These are phyloP conservation scores for Glebionis coronaria DNA, from an alignment of 129 eudicot species.

Conservation along the genomic window DNA sequence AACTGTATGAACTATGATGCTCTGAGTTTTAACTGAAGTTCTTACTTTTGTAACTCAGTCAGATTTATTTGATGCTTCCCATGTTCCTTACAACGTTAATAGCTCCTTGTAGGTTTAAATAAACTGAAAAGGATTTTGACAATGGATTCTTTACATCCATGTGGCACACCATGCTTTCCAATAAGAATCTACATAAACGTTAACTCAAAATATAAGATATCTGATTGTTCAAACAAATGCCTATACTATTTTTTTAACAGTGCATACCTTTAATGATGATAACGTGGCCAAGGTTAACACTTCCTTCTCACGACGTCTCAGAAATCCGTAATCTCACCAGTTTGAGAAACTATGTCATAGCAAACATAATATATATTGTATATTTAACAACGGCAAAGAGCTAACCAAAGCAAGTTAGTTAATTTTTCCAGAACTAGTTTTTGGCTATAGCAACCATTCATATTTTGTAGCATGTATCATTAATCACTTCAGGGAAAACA, in stretches of 20 bases:
- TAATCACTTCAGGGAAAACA: too few species aligned
- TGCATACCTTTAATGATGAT: conserved; percentile 62
- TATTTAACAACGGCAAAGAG: too few species aligned
- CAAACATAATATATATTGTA: too few species aligned
- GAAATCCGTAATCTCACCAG: conserved; percentile 37
- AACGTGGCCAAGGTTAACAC: conserved; percentile 59
- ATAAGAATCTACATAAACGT: conserved; percentile 22
- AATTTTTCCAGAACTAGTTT: too few species aligned
- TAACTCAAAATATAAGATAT: not conserved
- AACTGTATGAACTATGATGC: too few species aligned
- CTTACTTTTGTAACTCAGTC: conserved; percentile 70
- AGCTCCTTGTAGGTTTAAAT: conserved; percentile 55
- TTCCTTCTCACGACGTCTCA: conserved; percentile 55
- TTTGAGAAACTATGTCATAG: conserved; percentile 60
- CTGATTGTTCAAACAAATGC: too few species aligned
- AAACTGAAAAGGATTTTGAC: conserved; percentile 77
- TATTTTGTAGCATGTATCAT: too few species aligned
- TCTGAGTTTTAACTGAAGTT: not conserved
- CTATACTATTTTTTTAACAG: too few species aligned
- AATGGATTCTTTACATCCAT: conserved; percentile 60
- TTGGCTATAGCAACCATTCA: too few species aligned
- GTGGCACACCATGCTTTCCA: conserved; percentile 59
- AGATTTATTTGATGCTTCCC: conserved; percentile 65
- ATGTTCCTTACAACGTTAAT: conserved; percentile 69
- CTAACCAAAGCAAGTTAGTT: too few species aligned